Conservation (phyloP, 73 alveolate genomes). For the Paramecium biaurelia region DNA sequence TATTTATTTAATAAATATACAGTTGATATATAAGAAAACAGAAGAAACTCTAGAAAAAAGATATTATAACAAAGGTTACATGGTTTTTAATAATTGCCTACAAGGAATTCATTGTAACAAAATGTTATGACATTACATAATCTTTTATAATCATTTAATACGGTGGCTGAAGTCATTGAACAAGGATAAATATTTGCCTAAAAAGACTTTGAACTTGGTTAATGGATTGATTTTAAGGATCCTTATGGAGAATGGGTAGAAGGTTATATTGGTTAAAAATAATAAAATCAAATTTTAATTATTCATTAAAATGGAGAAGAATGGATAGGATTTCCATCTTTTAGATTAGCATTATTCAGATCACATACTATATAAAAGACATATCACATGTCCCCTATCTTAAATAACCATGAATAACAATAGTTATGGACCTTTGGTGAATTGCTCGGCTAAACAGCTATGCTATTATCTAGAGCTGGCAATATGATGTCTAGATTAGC, state of each 20-base stretch:
- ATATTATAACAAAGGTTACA: background rate
- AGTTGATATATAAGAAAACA: slow-evolving; percentile 30
- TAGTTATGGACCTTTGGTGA: background rate
- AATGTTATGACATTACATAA: background rate
- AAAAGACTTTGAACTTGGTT: background rate
- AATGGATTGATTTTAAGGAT: slow-evolving; percentile 35
- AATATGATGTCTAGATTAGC: slow-evolving; percentile 46
- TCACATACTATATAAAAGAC: slow-evolving; percentile 1
- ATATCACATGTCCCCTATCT: background rate
- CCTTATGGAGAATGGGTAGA: slow-evolving; percentile 9
- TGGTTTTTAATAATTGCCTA: background rate
- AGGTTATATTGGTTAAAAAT: background rate
- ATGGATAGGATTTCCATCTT: background rate
- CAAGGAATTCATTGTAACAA: background rate
- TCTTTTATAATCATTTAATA: background rate
- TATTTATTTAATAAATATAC: background rate
- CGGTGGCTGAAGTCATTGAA: background rate
- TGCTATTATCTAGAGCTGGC: background rate
- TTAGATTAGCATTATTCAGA: slow-evolving; percentile 13
- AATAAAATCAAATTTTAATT: background rate
- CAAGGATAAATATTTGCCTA: background rate
- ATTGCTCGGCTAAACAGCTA: background rate
- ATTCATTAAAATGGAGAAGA: slow-evolving; percentile 29
- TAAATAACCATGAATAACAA: background rate
- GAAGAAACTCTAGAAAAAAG: slow-evolving; percentile 25